Conservation (phyloP, 2,329 filamentous ascomycete genomes). For the Knoxdaviesia proteae region DNA sequence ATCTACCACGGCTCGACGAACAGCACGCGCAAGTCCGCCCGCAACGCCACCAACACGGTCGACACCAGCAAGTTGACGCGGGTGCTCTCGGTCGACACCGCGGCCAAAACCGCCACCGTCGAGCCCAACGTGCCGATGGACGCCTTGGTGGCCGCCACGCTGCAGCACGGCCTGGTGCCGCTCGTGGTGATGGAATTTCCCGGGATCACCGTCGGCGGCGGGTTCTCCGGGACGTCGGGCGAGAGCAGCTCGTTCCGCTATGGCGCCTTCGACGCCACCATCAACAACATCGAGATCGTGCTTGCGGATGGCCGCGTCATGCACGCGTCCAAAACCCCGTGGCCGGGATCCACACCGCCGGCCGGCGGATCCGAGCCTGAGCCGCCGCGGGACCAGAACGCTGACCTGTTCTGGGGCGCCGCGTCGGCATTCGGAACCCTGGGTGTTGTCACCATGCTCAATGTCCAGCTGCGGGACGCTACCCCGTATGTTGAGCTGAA, state of each 20-base stretch:
- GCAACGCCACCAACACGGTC: slow-evolving; percentile 31
- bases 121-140: slow-evolving; percentile 56
- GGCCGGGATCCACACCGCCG: too few relatives aligned
- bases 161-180: slow-evolving; percentile 35
- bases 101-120: slow-evolving; percentile 34
- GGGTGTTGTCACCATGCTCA: slow-evolving; percentile 43
- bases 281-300: slow-evolving; percentile 43
- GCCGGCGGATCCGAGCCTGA: too few relatives aligned
- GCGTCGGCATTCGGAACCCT: slow-evolving; percentile 46
- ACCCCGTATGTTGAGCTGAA: slow-evolving; percentile 34
- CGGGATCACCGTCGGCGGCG: slow-evolving; percentile 50
- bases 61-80: slow-evolving; percentile 44
- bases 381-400: slow-evolving; percentile 18
- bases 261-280: slow-evolving; percentile 42
- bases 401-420: slow-evolving; percentile 43
- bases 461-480: slow-evolving; percentile 35
- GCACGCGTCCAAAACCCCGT: slow-evolving; percentile 19
- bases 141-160: slow-evolving; percentile 32
- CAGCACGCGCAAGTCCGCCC: slow-evolving; percentile 41
- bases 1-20: slow-evolving; percentile 63
- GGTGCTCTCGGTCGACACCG: slow-evolving; percentile 37
- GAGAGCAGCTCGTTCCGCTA: slow-evolving; percentile 49
- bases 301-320: slow-evolving; percentile 37
- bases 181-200: slow-evolving; percentile 53
- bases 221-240: slow-evolving; percentile 44